Evolutionary conservation across 306 rosid genomes (phyloP), one percentile per base, ranked within the genome.

Genomic region (Gleditsia sinensis): DNA sequence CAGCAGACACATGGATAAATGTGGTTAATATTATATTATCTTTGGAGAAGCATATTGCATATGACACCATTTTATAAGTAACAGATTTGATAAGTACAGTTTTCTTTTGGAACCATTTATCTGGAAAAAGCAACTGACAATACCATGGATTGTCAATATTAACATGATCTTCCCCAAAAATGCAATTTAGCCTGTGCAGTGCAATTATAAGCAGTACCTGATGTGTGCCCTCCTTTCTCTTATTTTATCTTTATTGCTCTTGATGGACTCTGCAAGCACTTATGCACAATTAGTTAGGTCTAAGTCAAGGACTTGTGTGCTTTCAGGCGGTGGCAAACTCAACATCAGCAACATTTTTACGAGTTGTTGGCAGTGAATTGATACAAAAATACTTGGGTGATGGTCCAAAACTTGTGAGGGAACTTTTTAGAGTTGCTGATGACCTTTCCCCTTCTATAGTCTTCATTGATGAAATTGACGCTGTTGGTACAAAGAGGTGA

Each of bases 301-400:
- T 74, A 17, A 62, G 62, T 19, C n/a, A n/a, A n/a, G n/a, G n/a
- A n/a, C 23, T 68, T 76, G 16, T 71, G 66, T 77, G 53, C 73
- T 74, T 77, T 75, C 86, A 94, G 99, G 99, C 99, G 3, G 99
- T 94, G 28, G 99, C 99, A 17, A 94, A 94, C 84, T 94, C 99
- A 62, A 94, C 99, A 37, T 94, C 99, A 37, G 99, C 99, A 36
- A 94, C 99, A 23, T 94, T 94, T 80, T 84, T 94, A 68, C 97
- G 99, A 66, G 99, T 94, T 74, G 99, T 94, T 84, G 99, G 99
- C 37, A 94, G 99, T 86, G 99, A 94, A 67, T 84, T 94, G 80
- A 94, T 94, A 46, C 99, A 94, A 67, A 94, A 92, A 71, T 94
- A 94, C 84, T 79, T 94, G 80, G 97, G 99, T 54, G 99, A 94